Percentiles rank a stretch among this genome's conserved stretches.
These are phyloP conservation scores for Entomortierella beljakovae DNA, from an alignment of 192 early-diverging fungal genomes.

Conservation along the genomic window DNA sequence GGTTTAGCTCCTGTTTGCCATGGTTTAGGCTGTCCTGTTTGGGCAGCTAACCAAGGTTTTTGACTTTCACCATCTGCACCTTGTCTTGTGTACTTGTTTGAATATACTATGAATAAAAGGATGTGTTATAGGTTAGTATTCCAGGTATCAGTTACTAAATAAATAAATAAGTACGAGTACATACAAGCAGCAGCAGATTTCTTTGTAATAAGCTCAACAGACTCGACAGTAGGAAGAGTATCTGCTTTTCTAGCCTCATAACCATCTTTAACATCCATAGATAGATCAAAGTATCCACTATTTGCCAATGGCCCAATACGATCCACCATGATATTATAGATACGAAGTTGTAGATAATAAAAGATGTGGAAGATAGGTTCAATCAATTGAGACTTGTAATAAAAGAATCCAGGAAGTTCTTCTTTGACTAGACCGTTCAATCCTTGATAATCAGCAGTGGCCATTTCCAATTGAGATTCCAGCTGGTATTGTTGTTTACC, in stretches of 20 bases:
- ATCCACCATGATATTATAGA: constrained; percentile 76
- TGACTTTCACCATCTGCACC: no score
- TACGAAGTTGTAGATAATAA: constrained; percentile 84
- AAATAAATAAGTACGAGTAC: background rate
- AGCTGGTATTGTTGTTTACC: constrained; percentile 37
- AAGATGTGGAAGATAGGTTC: constrained; percentile 90
- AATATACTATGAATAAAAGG: no score
- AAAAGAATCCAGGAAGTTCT: constrained; percentile 85
- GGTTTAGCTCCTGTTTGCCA: background rate
- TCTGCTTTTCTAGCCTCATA: constrained; percentile 56
- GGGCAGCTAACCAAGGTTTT: no score
- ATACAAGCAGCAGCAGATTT: constrained; percentile 46
- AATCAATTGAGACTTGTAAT: constrained; percentile 78
- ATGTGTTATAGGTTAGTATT: no score
- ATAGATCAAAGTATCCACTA: constrained; percentile 68
- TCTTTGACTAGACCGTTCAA: constrained; percentile 84
- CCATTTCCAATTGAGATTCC: constrained; percentile 80
- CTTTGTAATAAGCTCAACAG: constrained; percentile 40
- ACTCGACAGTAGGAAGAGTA: constrained; percentile 38
- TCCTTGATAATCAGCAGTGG: constrained; percentile 86
- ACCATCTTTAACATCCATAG: constrained; percentile 55
- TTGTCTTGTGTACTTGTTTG: constrained; percentile 40
- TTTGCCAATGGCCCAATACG: constrained; percentile 65
- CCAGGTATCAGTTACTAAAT: background rate
- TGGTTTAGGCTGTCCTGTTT: background rate